A percentile compares a stretch with the other conserved stretches of the same genome.
Conservation (phyloP, 305 asterid genomes). For the Solanum hybrid region DNA sequence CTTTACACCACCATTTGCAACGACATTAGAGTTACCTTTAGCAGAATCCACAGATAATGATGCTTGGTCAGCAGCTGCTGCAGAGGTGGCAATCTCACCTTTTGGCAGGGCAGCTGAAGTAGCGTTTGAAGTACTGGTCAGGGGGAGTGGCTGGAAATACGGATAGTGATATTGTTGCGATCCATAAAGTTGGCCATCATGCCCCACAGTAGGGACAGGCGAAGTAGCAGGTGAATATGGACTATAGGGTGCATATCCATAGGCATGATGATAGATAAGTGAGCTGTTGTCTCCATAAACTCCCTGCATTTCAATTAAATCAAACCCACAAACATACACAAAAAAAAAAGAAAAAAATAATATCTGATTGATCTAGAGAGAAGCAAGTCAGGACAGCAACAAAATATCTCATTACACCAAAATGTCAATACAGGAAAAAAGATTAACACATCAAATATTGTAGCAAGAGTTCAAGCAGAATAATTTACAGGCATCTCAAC, state of each 20-base stretch:
- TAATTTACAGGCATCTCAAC: constrained; percentile 43
- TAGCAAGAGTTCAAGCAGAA: neutral
- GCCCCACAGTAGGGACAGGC: constrained; percentile 54
- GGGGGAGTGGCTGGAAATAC: constrained; percentile 38
- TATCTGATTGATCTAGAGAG: neutral
- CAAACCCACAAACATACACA: neutral
- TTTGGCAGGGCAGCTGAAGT: constrained; percentile 33
- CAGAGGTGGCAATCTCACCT: constrained; percentile 40
- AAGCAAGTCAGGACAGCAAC: neutral
- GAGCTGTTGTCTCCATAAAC: constrained; percentile 63
- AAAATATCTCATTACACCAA: neutral
- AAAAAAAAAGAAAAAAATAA: no score
- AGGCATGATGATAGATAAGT: constrained; percentile 49
- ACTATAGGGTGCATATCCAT: constrained; percentile 47
- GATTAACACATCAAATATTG: neutral
- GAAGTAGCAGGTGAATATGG: constrained; percentile 66
- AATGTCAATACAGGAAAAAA: neutral
- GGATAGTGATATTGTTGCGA: constrained; percentile 68
- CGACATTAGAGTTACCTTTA: constrained; percentile 35
- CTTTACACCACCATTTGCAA: constrained; percentile 33
- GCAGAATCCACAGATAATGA: constrained; percentile 40
- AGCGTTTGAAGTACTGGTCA: constrained; percentile 31
- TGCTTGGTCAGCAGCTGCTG: constrained; percentile 37
- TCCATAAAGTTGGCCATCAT: constrained; percentile 64
- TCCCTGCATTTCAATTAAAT: constrained; percentile 27